Conservation (phyloP, 345 rosid species). For the Trapa bicornis region DNA sequence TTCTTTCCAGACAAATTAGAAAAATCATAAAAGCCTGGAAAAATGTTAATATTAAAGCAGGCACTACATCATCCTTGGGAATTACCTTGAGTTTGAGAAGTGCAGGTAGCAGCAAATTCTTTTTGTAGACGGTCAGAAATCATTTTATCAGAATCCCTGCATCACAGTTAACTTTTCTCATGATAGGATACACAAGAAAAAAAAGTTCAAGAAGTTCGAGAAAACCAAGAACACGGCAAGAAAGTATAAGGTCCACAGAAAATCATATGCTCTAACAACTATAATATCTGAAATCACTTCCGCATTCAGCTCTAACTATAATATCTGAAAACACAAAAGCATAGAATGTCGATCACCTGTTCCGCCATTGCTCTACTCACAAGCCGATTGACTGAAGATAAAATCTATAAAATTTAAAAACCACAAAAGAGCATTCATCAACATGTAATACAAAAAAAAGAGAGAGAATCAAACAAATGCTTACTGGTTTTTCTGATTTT, state of each 20-base stretch:
- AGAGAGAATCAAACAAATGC: no score
- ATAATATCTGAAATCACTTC: not conserved
- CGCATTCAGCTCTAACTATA: not conserved
- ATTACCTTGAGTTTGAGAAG: not conserved
- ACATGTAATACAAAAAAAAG: no score
- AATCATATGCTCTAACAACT: not conserved
- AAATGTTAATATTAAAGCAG: not conserved
- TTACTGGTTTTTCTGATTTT: no score
- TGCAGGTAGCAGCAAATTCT: conserved; percentile 78
- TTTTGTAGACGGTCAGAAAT: conserved; percentile 72
- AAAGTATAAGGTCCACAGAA: not conserved
- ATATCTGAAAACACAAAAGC: no score
- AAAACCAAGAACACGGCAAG: not conserved
- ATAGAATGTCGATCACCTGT: not conserved
- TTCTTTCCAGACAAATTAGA: no score
- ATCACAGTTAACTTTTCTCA: conserved; percentile 5
- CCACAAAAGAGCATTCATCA: no score
- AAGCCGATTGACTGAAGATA: not conserved
- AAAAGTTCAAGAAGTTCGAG: not conserved
- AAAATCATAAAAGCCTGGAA: not conserved
- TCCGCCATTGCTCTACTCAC: not conserved
- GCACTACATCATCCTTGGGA: not conserved
- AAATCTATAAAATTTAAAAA: not conserved
- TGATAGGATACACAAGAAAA: not conserved
- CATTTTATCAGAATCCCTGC: conserved; percentile 90